Evolutionary conservation across 2,329 filamentous ascomycete genomes (phyloP).

Genomic region (Penicillium hesseltinei): DNA sequence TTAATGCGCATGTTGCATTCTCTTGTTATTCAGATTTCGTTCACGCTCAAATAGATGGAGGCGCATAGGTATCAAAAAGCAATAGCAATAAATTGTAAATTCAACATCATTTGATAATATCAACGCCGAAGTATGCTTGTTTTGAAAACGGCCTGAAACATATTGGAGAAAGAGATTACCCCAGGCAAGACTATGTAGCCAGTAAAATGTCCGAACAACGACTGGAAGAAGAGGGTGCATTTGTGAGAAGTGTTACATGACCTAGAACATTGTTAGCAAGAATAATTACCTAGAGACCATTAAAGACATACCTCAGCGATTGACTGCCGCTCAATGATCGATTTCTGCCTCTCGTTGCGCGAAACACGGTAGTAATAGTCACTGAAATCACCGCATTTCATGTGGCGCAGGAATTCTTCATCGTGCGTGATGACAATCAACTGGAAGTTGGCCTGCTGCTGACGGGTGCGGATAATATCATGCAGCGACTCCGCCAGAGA

Average conservation of each 20-base stretch:
- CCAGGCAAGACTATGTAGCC: not conserved
- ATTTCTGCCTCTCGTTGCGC: slow-evolving; percentile 81
- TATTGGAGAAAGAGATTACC: not conserved
- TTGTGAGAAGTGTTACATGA: slow-evolving; percentile 16
- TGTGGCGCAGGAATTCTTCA: slow-evolving; percentile 88
- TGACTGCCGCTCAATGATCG: slow-evolving; percentile 69
- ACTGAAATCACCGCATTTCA: slow-evolving; percentile 91
- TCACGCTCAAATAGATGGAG: not conserved
- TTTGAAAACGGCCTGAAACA: not conserved
- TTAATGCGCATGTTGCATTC: slow-evolving; percentile 10
- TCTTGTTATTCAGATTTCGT: not conserved
- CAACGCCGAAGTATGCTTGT: slow-evolving; percentile 3
- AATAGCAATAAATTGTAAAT: not conserved
- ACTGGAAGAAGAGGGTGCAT: not conserved
- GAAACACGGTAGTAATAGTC: slow-evolving; percentile 88
- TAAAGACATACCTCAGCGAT: slow-evolving; percentile 47
- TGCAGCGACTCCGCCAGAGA: slow-evolving; percentile 81
- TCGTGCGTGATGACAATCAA: slow-evolving; percentile 98
- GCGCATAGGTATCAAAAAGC: not conserved
- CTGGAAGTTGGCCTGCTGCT: slow-evolving; percentile 91
- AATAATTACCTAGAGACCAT: not conserved
- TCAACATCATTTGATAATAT: not conserved
- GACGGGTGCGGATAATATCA: slow-evolving; percentile 78
- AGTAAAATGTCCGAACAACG: not conserved
- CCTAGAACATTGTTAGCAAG: slow-evolving; percentile 15